phyloP scores from a whole-genome alignment of 1,284 basidiomycete genomes.

The Phellopilus nigrolimitatus region DNA sequence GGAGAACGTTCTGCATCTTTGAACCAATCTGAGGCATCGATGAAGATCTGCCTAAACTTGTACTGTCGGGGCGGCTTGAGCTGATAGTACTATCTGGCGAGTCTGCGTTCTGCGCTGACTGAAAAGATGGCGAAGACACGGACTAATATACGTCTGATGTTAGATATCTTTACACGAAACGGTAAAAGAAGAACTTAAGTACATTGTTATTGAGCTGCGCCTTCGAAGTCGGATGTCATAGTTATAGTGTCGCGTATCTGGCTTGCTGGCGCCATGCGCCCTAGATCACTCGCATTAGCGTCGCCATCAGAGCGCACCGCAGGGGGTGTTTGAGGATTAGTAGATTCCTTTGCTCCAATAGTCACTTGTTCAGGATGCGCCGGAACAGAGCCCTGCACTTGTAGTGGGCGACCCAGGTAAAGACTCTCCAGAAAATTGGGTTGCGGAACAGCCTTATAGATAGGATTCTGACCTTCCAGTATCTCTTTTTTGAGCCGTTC shows the following conservation, averaged over 20 bases:
- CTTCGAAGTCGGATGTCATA: background rate
- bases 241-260: background rate
- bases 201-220: background rate
- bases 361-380: conserved; percentile 41
- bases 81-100: background rate
- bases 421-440: conserved; percentile 57
- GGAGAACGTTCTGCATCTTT: background rate
- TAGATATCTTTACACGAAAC: background rate
- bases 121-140: background rate
- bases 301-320: conserved; percentile 20
- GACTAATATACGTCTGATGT: background rate
- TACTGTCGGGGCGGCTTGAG: background rate
- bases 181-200: background rate
- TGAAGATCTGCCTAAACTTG: conserved; percentile 3
- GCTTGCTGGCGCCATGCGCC: background rate
- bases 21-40: background rate
- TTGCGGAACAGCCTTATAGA: conserved; percentile 59
- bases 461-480: conserved; percentile 63
- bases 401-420: conserved; percentile 45
- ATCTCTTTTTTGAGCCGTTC: conserved; percentile 69
- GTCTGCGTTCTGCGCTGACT: background rate
- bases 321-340: conserved; percentile 10
- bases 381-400: conserved; percentile 29
- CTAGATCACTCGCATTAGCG: conserved; percentile 16
- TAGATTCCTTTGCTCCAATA: conserved; percentile 21